Percentiles rank a stretch among this genome's conserved stretches.
These are phyloP conservation scores for Elsinoe necatrix DNA, from an alignment of 2,329 filamentous ascomycete genomes.

Conservation along the genomic window DNA sequence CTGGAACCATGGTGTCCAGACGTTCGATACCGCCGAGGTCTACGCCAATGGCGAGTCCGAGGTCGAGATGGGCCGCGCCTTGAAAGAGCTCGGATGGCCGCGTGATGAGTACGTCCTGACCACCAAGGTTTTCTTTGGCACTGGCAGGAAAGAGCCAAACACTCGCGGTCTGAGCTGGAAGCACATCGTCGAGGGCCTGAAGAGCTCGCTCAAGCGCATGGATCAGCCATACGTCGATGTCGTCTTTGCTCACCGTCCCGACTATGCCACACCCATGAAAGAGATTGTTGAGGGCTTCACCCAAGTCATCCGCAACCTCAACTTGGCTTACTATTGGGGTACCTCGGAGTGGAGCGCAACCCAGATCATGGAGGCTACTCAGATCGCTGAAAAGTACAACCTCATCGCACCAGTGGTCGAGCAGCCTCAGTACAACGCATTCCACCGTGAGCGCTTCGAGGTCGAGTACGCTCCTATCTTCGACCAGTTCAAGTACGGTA, in stretches of 20 bases:
- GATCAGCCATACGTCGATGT: conserved; percentile 59
- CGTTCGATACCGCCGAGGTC: conserved; percentile 43
- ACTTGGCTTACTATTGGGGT: conserved; percentile 56
- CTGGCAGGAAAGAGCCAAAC: conserved; percentile 50
- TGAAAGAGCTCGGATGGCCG: conserved; percentile 43
- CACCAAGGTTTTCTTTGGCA: conserved; percentile 46
- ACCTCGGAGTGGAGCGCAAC: conserved; percentile 53
- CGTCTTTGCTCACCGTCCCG: conserved; percentile 54
- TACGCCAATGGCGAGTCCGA: conserved; percentile 55
- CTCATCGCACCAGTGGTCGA: conserved; percentile 49
- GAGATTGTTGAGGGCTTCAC: conserved; percentile 52
- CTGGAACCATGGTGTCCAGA: conserved; percentile 44
- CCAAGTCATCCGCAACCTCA: conserved; percentile 45
- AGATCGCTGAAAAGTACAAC: conserved; percentile 48
- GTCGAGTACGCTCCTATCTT: conserved; percentile 52
- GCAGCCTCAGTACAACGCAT: conserved; percentile 51
- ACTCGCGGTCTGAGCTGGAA: conserved; percentile 43
- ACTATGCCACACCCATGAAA: conserved; percentile 50
- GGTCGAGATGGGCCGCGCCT: conserved; percentile 46
- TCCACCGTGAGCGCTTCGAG: conserved; percentile 51
- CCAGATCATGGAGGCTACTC: conserved; percentile 52
- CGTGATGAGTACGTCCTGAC: conserved; percentile 36
- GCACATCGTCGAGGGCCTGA: conserved; percentile 50
- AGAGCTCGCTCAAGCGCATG: conserved; percentile 50
- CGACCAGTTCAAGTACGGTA: conserved; percentile 50